A percentile compares a stretch with the other conserved stretches of the same genome.
Evolutionary conservation across 345 rosid species (phyloP).

Genomic region (Heritiera littoralis): DNA sequence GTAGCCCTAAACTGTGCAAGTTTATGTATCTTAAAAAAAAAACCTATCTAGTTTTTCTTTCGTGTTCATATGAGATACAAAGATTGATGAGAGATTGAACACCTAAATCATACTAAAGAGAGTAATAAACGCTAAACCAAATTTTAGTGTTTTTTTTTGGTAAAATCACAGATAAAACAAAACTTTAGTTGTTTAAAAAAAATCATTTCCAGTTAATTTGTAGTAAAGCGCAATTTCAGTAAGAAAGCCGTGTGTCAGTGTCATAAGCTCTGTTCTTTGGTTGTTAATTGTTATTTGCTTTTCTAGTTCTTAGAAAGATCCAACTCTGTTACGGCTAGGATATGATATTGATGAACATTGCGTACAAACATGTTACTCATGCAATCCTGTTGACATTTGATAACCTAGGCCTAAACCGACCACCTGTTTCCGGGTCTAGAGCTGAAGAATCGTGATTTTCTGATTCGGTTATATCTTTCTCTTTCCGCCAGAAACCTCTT

Average conservation of each 20-base stretch:
- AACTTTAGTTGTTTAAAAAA: too few species aligned
- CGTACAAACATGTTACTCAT: background rate
- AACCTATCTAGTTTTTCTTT: too few species aligned
- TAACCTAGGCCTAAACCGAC: background rate
- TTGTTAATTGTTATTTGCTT: background rate
- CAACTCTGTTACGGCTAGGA: background rate
- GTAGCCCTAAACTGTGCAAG: too few species aligned
- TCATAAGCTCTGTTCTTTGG: background rate
- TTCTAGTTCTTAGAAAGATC: background rate
- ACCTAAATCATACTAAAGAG: too few species aligned
- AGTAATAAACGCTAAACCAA: too few species aligned
- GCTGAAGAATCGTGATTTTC: constrained; percentile 5
- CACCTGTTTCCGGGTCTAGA: background rate
- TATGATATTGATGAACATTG: background rate
- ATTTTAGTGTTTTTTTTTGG: too few species aligned
- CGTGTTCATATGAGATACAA: too few species aligned
- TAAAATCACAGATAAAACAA: too few species aligned
- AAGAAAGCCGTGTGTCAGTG: background rate
- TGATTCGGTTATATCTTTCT: background rate
- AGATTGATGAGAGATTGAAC: too few species aligned
- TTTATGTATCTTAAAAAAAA: too few species aligned
- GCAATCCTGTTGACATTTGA: background rate
- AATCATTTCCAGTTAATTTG: background rate
- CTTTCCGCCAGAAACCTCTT: background rate
- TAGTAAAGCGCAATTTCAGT: background rate